phyloP scores from a whole-genome alignment of 331 rosid species.

The Arachis monticola region DNA sequence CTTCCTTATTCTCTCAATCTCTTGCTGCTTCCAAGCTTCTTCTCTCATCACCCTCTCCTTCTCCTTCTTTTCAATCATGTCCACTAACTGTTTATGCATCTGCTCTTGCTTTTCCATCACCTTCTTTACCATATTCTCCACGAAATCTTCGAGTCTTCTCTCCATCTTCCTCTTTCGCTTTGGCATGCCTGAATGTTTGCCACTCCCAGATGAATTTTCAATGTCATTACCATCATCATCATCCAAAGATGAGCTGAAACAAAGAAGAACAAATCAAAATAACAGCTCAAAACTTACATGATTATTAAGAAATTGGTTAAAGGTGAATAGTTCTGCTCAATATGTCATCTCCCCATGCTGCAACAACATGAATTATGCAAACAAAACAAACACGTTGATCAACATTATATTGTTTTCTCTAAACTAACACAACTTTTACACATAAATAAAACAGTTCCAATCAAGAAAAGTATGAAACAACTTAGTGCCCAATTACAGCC shows the following conservation, averaged over 20 bases:
- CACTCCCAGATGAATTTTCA: constrained; percentile 33
- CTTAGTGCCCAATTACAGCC: not conserved
- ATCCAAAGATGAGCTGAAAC: constrained; percentile 65
- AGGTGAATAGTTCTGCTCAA: not conserved
- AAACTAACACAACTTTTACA: constrained; percentile 2
- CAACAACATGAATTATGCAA: not conserved
- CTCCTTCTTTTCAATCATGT: constrained; percentile 73
- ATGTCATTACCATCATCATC: constrained; percentile 32
- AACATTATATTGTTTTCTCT: not conserved
- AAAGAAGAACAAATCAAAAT: constrained; percentile 20
- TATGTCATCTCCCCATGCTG: not conserved
- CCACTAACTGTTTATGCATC: constrained; percentile 76
- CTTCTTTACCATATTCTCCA: constrained; percentile 57
- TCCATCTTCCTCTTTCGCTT: constrained; percentile 56
- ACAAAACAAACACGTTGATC: constrained; percentile 19
- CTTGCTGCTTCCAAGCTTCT: constrained; percentile 82
- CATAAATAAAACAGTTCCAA: constrained; percentile 19
- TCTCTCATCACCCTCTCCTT: constrained; percentile 72
- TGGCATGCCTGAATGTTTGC: constrained; percentile 32
- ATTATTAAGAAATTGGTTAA: not conserved
- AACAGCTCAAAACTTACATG: constrained; percentile 24
- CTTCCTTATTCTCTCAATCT: constrained; percentile 64
- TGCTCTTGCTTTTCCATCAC: constrained; percentile 85
- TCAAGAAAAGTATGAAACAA: constrained; percentile 17
- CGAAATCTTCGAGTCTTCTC: constrained; percentile 57